Base-by-base conservation (phyloP, 345 rosid species). In the Brassica rapa region DNA sequence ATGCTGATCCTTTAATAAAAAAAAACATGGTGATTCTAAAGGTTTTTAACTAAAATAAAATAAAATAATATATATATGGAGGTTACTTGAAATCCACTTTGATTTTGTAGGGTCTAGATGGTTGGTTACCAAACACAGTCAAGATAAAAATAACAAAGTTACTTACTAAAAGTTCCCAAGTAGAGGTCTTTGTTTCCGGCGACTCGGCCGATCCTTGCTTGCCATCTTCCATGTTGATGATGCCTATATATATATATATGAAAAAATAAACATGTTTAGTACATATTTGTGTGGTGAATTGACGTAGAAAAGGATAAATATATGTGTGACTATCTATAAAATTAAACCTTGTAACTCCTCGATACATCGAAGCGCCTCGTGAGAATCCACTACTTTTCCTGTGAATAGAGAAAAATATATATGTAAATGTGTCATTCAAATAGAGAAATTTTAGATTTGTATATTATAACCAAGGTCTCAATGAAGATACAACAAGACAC, bases 171-270 rank as follows among this genome's bases (percentile, higher is more conserved):
- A 53, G 99, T 95, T 83, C 99, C 99, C 66, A 95, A 66, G 82
- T 95, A 95, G 77, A 95, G 99, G 82, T 95, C 99, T 85, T 95
- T 95, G 86, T 95, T 95, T 79, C 99, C 99, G 0, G 99, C 99
- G 53, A 95, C 99, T 83, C 99, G 86, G 6, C 98, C 99, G 41
- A 95, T 95, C 83, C 99, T 89, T n/a, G 99, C 99, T 79, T 95
- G 99, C 99, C 99, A 95, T 81, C 99, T 88, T 79, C 99, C 98
- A 82, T 95, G 99, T 72, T 95, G 99, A 82, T 95, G 99, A 83
- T 95, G 99, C 86, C 98, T 53, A 5, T 53, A 53, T 93, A n/a
- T 49, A n/a, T 49, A 49, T 93, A 41, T 77, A 62, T 30, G 24
- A 53, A 43, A 64, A 14, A 24, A 4, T 62, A 37, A 68, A 62